These are phyloP conservation scores for Lablab purpureus DNA, from an alignment of 306 rosid species.

Conservation along the genomic window DNA sequence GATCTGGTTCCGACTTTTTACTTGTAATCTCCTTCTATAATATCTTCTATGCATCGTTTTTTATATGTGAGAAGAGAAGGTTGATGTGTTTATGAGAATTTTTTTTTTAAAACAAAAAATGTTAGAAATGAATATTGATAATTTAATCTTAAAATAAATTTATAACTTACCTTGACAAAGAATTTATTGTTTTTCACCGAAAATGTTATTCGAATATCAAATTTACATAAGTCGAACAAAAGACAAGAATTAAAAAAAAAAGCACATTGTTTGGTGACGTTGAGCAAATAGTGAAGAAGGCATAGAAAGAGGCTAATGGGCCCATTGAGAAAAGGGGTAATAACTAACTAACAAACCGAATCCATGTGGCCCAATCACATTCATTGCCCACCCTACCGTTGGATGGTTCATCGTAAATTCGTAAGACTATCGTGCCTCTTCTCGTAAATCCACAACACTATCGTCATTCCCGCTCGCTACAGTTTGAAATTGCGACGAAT, in stretches of 20 bases:
- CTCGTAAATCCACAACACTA: not conserved
- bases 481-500: constrained; percentile 51
- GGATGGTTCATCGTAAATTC: constrained; percentile 35
- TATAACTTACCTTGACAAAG: not conserved
- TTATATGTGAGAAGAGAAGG: too few species aligned
- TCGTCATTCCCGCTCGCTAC: constrained; percentile 59
- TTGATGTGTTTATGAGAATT: too few species aligned
- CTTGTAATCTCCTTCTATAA: too few species aligned
- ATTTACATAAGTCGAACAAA: not conserved
- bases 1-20: too few species aligned
- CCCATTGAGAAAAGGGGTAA: not conserved
- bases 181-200: not conserved
- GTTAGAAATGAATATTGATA: not conserved
- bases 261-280: too few species aligned
- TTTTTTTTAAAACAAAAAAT: too few species aligned
- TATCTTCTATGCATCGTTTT: too few species aligned
- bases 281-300: not conserved
- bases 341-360: not conserved
- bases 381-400: constrained; percentile 28
- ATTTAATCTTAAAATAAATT: not conserved
- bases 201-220: not conserved
- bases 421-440: not conserved
- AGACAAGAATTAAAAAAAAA: too few species aligned
- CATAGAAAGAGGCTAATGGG: not conserved
- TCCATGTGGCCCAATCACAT: constrained; percentile 3